phyloP scores from a whole-genome alignment of 805 yeast species.

The Metschnikowia henanensis region DNA sequence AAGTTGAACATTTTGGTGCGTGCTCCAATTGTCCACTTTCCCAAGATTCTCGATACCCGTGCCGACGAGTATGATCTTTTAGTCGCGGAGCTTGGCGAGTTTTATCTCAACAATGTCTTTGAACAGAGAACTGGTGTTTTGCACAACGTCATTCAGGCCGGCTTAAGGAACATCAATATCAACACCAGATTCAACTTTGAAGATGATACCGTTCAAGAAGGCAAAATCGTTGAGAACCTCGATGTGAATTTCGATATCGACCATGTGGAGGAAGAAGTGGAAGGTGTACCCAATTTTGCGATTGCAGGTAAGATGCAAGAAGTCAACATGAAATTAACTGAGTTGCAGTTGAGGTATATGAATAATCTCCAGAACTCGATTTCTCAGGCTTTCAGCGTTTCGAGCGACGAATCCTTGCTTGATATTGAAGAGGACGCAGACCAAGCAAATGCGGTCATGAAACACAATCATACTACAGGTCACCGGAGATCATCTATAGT shows the following conservation, averaged over 20 bases:
- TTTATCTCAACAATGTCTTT: constrained; percentile 68
- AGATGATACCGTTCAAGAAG: constrained; percentile 44
- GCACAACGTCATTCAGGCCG: constrained; percentile 61
- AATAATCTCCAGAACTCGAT: constrained; percentile 55
- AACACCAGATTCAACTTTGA: constrained; percentile 57
- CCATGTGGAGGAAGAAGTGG: constrained; percentile 43
- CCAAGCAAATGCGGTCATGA: constrained; percentile 54
- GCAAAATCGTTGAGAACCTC: constrained; percentile 65
- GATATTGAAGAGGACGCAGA: constrained; percentile 64
- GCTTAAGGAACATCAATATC: constrained; percentile 71
- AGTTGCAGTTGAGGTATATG: constrained; percentile 63
- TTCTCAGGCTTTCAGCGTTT: constrained; percentile 49
- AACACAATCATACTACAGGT: constrained; percentile 19
- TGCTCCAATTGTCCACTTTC: constrained; percentile 85
- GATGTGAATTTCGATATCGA: constrained; percentile 63
- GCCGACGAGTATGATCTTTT: constrained; percentile 53
- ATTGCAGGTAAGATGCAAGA: constrained; percentile 63
- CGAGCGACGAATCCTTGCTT: constrained; percentile 42
- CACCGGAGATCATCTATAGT: background rate
- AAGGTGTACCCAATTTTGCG: constrained; percentile 46
- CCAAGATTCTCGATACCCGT: constrained; percentile 49
- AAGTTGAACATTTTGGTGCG: constrained; percentile 69
- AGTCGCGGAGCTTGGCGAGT: constrained; percentile 78
- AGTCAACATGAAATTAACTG: constrained; percentile 65
- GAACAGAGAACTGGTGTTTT: constrained; percentile 23